Evolutionary conservation across 768 basidiomycete genomes (phyloP), one percentile per base, ranked within the genome.

Genomic region (Panus rudis): DNA sequence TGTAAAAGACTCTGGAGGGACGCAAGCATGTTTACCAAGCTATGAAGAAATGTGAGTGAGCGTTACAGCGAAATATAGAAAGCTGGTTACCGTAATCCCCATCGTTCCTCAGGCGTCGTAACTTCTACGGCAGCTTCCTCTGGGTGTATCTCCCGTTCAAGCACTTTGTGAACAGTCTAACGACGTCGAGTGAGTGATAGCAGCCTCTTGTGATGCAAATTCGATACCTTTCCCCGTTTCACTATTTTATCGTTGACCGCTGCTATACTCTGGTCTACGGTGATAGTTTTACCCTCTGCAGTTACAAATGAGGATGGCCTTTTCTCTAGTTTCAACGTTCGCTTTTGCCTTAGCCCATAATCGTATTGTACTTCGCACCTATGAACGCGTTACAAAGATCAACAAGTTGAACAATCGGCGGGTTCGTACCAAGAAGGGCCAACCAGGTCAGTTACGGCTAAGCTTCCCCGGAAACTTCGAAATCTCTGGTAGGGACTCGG

Each of bases 311-410:
- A 64, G 10, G 61, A 45, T 0, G 84, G 84, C 16, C 85, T 72
- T 8, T 61, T 45, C 16, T 63, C 62, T 1, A 83, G 49, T 14
- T 71, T 75, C 33, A 60, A 68, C 33, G 67, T 62, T 17, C 83
- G 69, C 45, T 63, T 65, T 46, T 82, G 80, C 23, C 76, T 74
- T 30, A 88, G 65, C 3, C 83, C 76, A 54, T 89, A 89, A 51
- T 89, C 84, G 56, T 76, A 79, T 56, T 87, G 84, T 5, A 86
- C 72, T 55, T 87, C 86, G 53, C 86, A 89, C 86, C 86, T 87
- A 14, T 12, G 45, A 10, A 11, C 6, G 20, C 10, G 21, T 49
- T 22, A 48, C 42, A 22, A 3, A 43, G 12, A 13, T 17, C 21
- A 24, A 35, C 19, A 28, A n/a, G 27, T 40, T 26, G n/a, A 32